These are phyloP conservation scores for Cardamine resedifolia DNA, from an alignment of 345 rosid genomes.

Conservation along the genomic window DNA sequence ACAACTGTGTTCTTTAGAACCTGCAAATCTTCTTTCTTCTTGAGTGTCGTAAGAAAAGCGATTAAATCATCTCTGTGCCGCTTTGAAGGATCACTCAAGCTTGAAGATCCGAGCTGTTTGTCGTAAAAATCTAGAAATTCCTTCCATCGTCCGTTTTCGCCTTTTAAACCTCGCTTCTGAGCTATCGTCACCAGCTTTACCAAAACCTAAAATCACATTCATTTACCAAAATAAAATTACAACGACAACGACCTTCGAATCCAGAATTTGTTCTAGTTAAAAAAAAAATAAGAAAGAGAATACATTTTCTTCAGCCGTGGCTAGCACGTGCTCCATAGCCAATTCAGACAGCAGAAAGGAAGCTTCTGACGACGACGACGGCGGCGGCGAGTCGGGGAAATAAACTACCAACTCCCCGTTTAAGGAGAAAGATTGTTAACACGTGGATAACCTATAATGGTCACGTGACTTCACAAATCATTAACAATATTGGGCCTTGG, in stretches of 20 bases:
- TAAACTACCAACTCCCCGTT: no score
- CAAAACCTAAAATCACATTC: background rate
- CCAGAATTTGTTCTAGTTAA: background rate
- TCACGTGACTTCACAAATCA: background rate
- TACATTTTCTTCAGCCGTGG: background rate
- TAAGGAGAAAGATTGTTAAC: background rate
- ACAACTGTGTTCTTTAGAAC: background rate
- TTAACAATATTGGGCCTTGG: background rate
- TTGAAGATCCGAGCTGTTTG: background rate
- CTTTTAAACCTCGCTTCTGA: background rate
- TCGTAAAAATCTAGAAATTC: background rate
- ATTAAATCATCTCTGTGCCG: background rate
- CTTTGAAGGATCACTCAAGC: constrained; percentile 7
- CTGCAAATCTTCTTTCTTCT: constrained; percentile 39
- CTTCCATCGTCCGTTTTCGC: background rate
- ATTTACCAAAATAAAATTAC: no score
- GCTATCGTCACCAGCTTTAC: background rate
- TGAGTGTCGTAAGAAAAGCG: constrained; percentile 58
- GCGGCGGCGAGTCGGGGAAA: background rate
- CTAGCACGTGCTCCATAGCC: background rate
- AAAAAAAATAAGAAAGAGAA: background rate
- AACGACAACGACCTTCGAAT: background rate
- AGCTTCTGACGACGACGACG: background rate
- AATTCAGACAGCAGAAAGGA: background rate
- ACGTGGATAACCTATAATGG: background rate